These are phyloP conservation scores for Starmerella vitae DNA, from an alignment of 805 yeast species.

Conservation along the genomic window DNA sequence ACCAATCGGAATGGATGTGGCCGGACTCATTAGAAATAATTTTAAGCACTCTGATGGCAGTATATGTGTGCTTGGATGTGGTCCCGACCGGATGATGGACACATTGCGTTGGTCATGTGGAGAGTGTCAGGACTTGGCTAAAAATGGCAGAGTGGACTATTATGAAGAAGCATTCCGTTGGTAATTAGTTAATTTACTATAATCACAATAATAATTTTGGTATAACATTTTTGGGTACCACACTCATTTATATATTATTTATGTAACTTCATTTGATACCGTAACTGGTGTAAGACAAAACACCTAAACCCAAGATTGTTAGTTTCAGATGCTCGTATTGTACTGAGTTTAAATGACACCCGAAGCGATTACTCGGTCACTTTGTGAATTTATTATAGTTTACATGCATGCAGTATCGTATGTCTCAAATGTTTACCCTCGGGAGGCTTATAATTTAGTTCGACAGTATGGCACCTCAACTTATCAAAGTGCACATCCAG, in stretches of 20 bases:
- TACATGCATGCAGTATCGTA: constrained; percentile 44
- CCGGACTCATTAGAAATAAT: constrained; percentile 4
- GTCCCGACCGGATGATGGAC: constrained; percentile 23
- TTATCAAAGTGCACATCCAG: constrained; percentile 35
- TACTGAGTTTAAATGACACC: constrained; percentile 7
- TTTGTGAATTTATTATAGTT: constrained; percentile 39
- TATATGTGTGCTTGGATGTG: constrained; percentile 30
- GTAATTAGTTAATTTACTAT: too few relatives aligned
- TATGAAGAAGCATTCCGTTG: constrained; percentile 66
- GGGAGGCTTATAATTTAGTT: constrained; percentile 34
- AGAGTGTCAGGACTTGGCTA: constrained; percentile 12
- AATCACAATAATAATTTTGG: too few relatives aligned
- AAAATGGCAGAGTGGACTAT: constrained; percentile 43
- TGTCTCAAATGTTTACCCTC: constrained; percentile 41
- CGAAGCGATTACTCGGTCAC: constrained; percentile 20
- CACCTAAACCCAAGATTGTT: too few relatives aligned
- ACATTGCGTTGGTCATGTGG: constrained; percentile 17
- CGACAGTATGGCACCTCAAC: constrained; percentile 35
- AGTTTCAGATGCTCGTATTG: too few relatives aligned
- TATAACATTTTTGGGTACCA: too few relatives aligned
- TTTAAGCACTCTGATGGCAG: constrained; percentile 21
- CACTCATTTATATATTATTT: too few relatives aligned
- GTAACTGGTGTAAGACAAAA: too few relatives aligned
- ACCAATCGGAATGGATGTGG: constrained; percentile 13
- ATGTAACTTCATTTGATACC: too few relatives aligned